phyloP scores from a whole-genome alignment of 306 rosid species.

The Dalbergia oliveri region DNA sequence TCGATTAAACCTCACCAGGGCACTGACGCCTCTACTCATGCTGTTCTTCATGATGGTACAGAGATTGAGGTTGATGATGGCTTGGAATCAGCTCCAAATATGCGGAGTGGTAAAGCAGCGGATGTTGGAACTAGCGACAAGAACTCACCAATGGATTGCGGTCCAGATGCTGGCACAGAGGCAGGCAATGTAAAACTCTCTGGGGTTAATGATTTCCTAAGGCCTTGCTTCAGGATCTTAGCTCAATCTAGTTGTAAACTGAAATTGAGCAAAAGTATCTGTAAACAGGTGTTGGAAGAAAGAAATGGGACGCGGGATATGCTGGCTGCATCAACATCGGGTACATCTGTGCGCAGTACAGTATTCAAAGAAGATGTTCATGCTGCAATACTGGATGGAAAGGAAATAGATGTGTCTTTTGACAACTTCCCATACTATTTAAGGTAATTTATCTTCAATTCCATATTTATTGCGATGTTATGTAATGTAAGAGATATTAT shows the following conservation, averaged over 20 bases:
- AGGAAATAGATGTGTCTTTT: constrained; percentile 73
- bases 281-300: constrained; percentile 96
- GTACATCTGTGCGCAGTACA: constrained; percentile 79
- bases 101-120: constrained; percentile 67
- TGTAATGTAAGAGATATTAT: constrained; percentile 11
- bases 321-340: constrained; percentile 71
- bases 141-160: constrained; percentile 66
- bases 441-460: constrained; percentile 59
- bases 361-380: constrained; percentile 76
- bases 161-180: constrained; percentile 73
- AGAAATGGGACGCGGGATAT: constrained; percentile 78
- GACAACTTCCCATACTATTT: constrained; percentile 84
- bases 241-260: constrained; percentile 87
- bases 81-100: constrained; percentile 66
- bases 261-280: constrained; percentile 94
- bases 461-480: constrained; percentile 6
- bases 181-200: constrained; percentile 95
- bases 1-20: constrained; percentile 60
- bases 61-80: constrained; percentile 80
- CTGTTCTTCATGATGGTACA: constrained; percentile 63
- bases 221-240: constrained; percentile 95
- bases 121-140: constrained; percentile 63
- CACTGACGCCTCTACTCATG: constrained; percentile 61
- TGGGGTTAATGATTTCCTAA: constrained; percentile 96
- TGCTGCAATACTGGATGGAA: constrained; percentile 81